These are phyloP conservation scores for Ogataea nakhonphanomensis DNA, from an alignment of 805 yeast species.

Conservation along the genomic window DNA sequence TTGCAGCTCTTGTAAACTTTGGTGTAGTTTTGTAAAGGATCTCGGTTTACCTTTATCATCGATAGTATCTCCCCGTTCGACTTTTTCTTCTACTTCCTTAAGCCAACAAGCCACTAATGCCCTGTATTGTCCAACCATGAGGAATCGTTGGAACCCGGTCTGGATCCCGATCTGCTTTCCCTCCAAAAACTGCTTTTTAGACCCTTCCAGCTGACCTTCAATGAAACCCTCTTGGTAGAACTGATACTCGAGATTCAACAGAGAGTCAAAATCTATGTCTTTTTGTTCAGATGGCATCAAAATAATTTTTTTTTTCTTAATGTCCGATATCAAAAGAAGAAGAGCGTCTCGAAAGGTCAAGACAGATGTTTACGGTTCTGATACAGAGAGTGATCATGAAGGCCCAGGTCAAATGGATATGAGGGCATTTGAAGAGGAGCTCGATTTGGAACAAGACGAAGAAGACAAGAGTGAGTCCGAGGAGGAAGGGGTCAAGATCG, in stretches of 20 bases:
- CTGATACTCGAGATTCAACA: conserved; percentile 58
- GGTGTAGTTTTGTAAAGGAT: conserved; percentile 15
- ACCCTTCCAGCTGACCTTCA: conserved; percentile 67
- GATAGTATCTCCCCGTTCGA: not conserved
- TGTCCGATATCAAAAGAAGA: conserved; percentile 20
- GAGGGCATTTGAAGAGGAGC: conserved; percentile 34
- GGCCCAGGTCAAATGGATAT: conserved; percentile 33
- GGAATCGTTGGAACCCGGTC: conserved; percentile 67
- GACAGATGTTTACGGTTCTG: conserved; percentile 21
- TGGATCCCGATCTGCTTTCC: conserved; percentile 85
- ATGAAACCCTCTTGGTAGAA: conserved; percentile 65
- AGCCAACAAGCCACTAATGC: conserved; percentile 45
- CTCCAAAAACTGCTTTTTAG: conserved; percentile 57
- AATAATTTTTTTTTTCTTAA: not conserved
- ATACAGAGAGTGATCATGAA: conserved; percentile 17
- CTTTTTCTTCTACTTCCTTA: conserved; percentile 9
- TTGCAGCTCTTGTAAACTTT: conserved; percentile 16
- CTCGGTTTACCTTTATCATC: conserved; percentile 18
- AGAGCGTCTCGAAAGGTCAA: conserved; percentile 9
- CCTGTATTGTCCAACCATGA: conserved; percentile 67
- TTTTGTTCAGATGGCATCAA: conserved; percentile 21
- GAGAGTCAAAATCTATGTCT: conserved; percentile 51
- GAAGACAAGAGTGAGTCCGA: conserved; percentile 9
- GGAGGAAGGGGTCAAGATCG: conserved; percentile 41
- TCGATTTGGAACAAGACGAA: conserved; percentile 11